Conservation (phyloP, 2,329 filamentous ascomycete species). For the Fusarium robinianum region DNA sequence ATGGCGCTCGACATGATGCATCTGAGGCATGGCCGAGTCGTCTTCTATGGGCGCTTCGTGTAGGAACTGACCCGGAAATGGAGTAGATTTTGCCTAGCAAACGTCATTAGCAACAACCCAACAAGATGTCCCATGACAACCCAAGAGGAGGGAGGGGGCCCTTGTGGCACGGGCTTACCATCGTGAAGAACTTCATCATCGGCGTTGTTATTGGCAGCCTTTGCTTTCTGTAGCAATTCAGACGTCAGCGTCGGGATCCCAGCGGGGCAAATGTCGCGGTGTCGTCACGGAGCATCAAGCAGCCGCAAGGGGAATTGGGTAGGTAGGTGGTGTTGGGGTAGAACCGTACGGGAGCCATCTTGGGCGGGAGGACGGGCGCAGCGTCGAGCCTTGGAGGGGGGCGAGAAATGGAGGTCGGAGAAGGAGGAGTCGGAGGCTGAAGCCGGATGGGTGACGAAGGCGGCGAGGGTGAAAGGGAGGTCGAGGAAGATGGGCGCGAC, state of each 20-base stretch:
- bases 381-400: slow-evolving; percentile 32
- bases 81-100: slow-evolving; percentile 63
- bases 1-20: slow-evolving; percentile 9
- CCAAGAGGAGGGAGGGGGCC: slow-evolving; percentile 1
- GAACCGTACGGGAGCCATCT: slow-evolving; percentile 61
- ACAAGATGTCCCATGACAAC: slow-evolving; percentile 17
- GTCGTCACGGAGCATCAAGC: slow-evolving; percentile 22
- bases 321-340: slow-evolving; percentile 27
- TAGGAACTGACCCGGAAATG: slow-evolving; percentile 60
- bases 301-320: slow-evolving; percentile 11
- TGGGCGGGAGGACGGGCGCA: slow-evolving; percentile 43
- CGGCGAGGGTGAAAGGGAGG: slow-evolving; percentile 39
- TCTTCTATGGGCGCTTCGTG: slow-evolving; percentile 1
- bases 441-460: slow-evolving; percentile 39
- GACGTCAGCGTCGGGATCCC: slow-evolving; percentile 24
- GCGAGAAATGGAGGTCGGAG: slow-evolving; percentile 33
- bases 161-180: slow-evolving; percentile 42
- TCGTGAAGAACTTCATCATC: slow-evolving; percentile 45
- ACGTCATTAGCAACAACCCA: slow-evolving; percentile 33
- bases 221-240: slow-evolving; percentile 28
- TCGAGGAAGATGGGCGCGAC: slow-evolving; percentile 41
- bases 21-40: slow-evolving; percentile 5
- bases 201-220: slow-evolving; percentile 39
- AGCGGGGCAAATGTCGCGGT: slow-evolving; percentile 16
- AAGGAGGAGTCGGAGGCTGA: slow-evolving; percentile 34